Base-by-base conservation (phyloP, 1,284 basidiomycete species). In the Vanrija sp. region DNA sequence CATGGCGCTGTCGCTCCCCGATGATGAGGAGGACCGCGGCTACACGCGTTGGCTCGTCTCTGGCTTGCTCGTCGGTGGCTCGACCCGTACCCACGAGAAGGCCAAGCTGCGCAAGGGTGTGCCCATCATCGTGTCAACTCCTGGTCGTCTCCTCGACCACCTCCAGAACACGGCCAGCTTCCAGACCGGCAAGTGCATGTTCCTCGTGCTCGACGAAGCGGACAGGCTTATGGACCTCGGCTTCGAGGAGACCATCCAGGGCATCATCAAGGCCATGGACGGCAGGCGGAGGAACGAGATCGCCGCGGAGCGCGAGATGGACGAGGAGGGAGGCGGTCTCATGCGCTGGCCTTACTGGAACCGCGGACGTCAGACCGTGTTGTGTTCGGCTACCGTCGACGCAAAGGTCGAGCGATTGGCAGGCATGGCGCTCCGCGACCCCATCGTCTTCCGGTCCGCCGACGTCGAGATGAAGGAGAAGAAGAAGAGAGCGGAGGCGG, bases 201-300 rank as follows among this genome's bases (percentile, higher is more conserved):
- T 95, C 91, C 81, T 99, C 16, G 86, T 99, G 1, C 83, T 98
- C 25, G 96, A 99, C 69, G 96, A 99, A 77, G 95, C 96, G 3
- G 96, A 99, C 76, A 80, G 94, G 12, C 73, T 89, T 39, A 85
- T 87, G 82, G 86, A 89, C 65, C 78, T 84, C 39, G 82, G 83
- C 0, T 83, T 85, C 56, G 83, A 84, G 61, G 82, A 84, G 64
- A 81, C 80, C 0, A 79, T 84, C 53, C 83, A 82, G 45, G 93
- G 90, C 0, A 97, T 98, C 63, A 78, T 98, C 50, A 84, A 86
- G 65, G 85, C 87, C 14, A 73, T 97, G 15, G 89, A 95, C 53
- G 89, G 89, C 0, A 80, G 90, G 56, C 75, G 83, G 57, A 85
- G 83, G 66, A 81, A 88, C 24, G 89, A 85, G 27, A 77, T 86